Conservation (phyloP, 352 stramenopile genomes). For the Pythium aristosporum region DNA sequence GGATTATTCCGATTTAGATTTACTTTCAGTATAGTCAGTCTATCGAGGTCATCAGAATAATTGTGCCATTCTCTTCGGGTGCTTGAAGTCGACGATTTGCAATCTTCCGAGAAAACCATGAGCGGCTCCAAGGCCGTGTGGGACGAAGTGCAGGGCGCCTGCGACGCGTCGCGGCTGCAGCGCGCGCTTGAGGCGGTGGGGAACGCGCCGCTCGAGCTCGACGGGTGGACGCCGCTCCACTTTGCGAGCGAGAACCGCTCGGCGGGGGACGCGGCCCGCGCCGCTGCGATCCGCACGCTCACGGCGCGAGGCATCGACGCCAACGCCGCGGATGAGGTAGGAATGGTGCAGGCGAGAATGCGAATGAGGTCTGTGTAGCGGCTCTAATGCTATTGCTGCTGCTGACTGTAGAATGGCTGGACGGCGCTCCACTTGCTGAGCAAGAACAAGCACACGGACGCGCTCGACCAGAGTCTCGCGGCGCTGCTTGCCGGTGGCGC, state of each 20-base stretch:
- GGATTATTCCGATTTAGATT: not conserved
- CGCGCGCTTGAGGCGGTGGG: constrained; percentile 21
- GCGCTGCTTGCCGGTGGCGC: constrained; percentile 25
- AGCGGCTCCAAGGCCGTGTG: constrained; percentile 43
- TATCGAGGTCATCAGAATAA: not conserved
- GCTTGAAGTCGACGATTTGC: constrained; percentile 2
- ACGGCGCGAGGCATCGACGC: constrained; percentile 34
- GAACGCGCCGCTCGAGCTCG: constrained; percentile 32
- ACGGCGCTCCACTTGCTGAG: constrained; percentile 64
- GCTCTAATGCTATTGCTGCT: not conserved
- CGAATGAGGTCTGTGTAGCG: not conserved
- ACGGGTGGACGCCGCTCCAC: constrained; percentile 81
- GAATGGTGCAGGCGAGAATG: not conserved
- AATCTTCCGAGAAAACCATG: constrained; percentile 8
- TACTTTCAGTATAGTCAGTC: constrained; percentile 5
- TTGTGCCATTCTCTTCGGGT: not conserved
- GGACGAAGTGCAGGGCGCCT: constrained; percentile 71
- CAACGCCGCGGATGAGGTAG: constrained; percentile 69
- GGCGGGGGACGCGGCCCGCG: constrained; percentile 37
- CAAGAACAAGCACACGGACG: constrained; percentile 33
- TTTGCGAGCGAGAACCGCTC: constrained; percentile 68
- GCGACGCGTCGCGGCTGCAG: constrained; percentile 41
- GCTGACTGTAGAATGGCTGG: constrained; percentile 53
- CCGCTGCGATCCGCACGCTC: constrained; percentile 41
- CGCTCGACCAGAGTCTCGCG: constrained; percentile 12